phyloP scores from a whole-genome alignment of 164 flowering plant species.

The grape (Vitis vinifera) region DNA sequence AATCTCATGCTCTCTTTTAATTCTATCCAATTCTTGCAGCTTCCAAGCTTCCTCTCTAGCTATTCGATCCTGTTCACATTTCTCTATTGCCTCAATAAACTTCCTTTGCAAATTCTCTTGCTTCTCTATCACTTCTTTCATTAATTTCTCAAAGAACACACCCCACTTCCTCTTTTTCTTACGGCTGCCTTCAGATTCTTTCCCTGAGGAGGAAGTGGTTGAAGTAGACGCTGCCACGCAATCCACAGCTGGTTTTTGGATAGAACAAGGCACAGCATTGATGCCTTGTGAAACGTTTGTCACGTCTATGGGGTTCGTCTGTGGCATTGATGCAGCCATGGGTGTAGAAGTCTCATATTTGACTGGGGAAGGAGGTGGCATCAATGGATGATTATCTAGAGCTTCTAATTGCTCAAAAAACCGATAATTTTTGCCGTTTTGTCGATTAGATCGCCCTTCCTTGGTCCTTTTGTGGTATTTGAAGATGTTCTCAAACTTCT shows the following conservation, averaged over 20 bases:
- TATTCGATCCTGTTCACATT: constrained; percentile 46
- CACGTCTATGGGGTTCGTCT: constrained; percentile 1
- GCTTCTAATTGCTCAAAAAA: constrained; percentile 59
- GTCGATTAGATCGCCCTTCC: constrained; percentile 32
- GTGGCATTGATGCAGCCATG: constrained; percentile 3
- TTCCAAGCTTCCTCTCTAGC: constrained; percentile 70
- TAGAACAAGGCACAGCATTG: constrained; percentile 14
- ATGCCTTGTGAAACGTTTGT: background rate
- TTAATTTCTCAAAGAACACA: constrained; percentile 42
- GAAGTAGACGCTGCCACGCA: constrained; percentile 29
- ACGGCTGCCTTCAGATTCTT: constrained; percentile 28
- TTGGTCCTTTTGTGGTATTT: constrained; percentile 58
- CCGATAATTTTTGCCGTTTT: constrained; percentile 43
- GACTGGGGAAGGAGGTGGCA: constrained; percentile 11
- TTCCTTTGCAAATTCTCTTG: constrained; percentile 55
- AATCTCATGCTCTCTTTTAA: constrained; percentile 48
- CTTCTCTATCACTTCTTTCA: constrained; percentile 50
- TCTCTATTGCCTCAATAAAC: constrained; percentile 57
- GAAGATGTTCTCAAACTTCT: constrained; percentile 62
- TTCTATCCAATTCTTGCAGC: constrained; percentile 48
- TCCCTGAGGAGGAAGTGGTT: constrained; percentile 35
- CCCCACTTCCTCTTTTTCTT: constrained; percentile 44
- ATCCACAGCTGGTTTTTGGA: constrained; percentile 6
- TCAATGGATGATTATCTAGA: constrained; percentile 26
- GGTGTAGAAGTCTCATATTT: constrained; percentile 6